Base-by-base conservation (phyloP, 1,139 yeast species). In the Kluyveromyces sp. region DNA sequence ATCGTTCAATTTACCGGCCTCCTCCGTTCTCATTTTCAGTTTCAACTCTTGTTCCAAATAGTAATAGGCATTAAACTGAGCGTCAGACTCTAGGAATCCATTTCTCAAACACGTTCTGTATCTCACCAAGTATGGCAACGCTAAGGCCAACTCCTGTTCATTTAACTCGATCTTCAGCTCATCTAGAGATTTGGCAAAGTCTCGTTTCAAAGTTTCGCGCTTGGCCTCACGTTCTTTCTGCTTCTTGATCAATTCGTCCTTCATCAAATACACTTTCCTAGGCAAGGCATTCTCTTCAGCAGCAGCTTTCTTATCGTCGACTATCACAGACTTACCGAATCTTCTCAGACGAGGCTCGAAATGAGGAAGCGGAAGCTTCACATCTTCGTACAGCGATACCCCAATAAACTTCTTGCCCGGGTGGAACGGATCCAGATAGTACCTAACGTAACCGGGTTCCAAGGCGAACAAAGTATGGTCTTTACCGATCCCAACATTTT, bases 371-470 rank as follows among this genome's bases (percentile, higher is more conserved):
- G 98, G 98, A 39, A 92, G 73, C 46, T 71, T 67, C 36, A 77
- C 67, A 3, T 80, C 83, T 50, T 74, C 73, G 39, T 70, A 70
- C 47, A 92, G 72, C 1, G 95, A 89, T 42, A 92, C 80, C 34
- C 98, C 98, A 46, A 88, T 87, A 59, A 85, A 85, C 62, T 83
- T 83, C 64, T 97, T 78, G 60, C 80, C 77, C 36, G 97, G 96
- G 60, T 92, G 98, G 73, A 89, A 89, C n/a, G 98, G 98, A 68
- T 92, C 96, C 51, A 80, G 70, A 64, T 92, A 92, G 67, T 78
- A 92, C 52, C 94, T 77, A 40, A 92, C 96, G 63, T 71, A 88
- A 19, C 98, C 98, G 2, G 96, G 96, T 60, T 92, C 97, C 37
- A 73, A 61, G 2, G 98, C 96, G 66, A 74, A 88, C 32, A 92